Evolutionary conservation across 2,329 filamentous ascomycete species (phyloP), one percentile per base, ranked within the genome.

Genomic region (Paracorniculantispora psalliotae): DNA sequence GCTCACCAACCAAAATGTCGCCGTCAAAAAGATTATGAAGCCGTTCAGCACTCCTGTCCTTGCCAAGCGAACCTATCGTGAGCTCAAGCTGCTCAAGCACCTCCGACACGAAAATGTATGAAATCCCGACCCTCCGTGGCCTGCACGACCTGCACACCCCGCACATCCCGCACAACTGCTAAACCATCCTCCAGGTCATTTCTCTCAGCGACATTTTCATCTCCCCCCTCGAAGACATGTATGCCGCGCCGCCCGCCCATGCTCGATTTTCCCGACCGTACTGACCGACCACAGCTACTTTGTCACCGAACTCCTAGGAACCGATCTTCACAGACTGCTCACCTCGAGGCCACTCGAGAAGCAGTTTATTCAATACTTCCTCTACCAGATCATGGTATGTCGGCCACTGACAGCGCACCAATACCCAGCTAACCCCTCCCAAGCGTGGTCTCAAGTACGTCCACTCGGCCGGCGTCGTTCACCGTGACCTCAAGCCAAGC

Each of bases 21-120:
- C 94, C 61, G 92, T 99, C 73, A 99, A 99, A 85, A 99, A 99
- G 85, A 99, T 99, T 72, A 97, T 99, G 93, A 99, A 97, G 81
- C 94, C 94, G 10, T 99, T 99, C 78, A 97, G 92, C 82, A 99
- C 94, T n/a, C 92, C 94, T 1, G 94, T 99, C 61, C 82, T 99
- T 50, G 94, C 94, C 61, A 99, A 99, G 81, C 86, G 94, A 72
- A 99, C 94, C 66, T 99, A 99, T 75, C 88, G 94, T 71, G 94
- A 99, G 76, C 80, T 99, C 72, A 99, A 97, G 81, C 84, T 99
- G 63, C 81, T 99, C 70, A 99, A 97, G 81, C 94, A 99, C 72
- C 81, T 99, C 62, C 88, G 88, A 72, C 94, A 99, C 75, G 94
- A 99, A 78, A 99, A 99, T 78, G 93, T 96, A 75, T 56, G 74